Conservation (phyloP, 176 grass and related monocot genomes). For the Oryza glaberrima region DNA sequence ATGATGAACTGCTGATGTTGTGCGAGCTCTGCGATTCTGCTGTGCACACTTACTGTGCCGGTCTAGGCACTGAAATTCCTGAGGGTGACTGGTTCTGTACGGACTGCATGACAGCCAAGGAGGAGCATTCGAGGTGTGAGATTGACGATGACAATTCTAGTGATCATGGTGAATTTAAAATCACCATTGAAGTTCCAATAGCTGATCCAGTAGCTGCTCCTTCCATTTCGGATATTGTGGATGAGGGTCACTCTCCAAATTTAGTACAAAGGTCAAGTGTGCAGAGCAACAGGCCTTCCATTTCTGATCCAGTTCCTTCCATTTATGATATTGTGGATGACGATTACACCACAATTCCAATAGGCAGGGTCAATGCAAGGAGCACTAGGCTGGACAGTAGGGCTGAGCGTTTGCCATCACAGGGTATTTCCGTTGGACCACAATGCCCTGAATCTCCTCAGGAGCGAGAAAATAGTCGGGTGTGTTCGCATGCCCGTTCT, state of each 20-base stretch:
- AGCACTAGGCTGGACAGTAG: conserved; percentile 22
- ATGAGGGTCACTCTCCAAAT: conserved; percentile 29
- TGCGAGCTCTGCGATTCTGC: conserved; percentile 76
- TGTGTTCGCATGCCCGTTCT: background rate
- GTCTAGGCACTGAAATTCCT: conserved; percentile 59
- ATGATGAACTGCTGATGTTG: conserved; percentile 65
- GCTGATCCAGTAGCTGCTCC: conserved; percentile 13
- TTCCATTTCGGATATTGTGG: conserved; percentile 45
- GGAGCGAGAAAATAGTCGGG: background rate
- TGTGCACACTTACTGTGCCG: conserved; percentile 65
- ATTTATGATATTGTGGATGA: conserved; percentile 71
- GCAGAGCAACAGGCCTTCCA: background rate
- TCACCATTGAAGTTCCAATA: conserved; percentile 23
- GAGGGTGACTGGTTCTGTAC: conserved; percentile 83
- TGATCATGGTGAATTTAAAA: conserved; percentile 38
- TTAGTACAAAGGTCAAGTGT: background rate
- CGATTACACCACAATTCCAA: conserved; percentile 18
- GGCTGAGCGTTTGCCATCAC: background rate
- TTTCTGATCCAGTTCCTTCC: conserved; percentile 45
- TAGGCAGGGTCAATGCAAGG: background rate
- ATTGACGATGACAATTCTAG: conserved; percentile 33
- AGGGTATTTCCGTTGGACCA: conserved; percentile 27
- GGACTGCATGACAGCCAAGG: conserved; percentile 55
- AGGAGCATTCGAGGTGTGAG: conserved; percentile 60
- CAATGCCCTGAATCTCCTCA: conserved; percentile 4